A percentile compares a stretch with the other conserved stretches of the same genome.
These are phyloP conservation scores for Spathaspora sp. DNA, from an alignment of 805 yeast species.

Conservation along the genomic window DNA sequence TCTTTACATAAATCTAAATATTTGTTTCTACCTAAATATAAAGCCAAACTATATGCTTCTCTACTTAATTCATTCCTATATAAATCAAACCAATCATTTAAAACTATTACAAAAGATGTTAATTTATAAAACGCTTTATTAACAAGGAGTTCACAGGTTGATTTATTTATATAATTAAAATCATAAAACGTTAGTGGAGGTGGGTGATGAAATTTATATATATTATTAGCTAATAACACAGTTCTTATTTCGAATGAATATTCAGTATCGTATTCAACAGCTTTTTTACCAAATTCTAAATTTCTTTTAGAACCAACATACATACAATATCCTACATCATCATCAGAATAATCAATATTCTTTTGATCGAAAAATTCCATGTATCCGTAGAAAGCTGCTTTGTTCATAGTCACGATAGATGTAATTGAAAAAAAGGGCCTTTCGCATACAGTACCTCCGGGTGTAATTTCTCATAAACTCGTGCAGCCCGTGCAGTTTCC, in stretches of 20 bases:
- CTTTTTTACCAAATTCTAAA: neutral
- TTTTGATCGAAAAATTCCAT: neutral
- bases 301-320: neutral
- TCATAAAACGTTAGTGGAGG: neutral
- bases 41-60: neutral
- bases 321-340: neutral
- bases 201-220: neutral
- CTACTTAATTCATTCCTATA: neutral
- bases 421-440: too few relatives aligned
- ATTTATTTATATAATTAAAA: too few relatives aligned
- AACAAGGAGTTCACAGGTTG: neutral
- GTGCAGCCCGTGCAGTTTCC: too few relatives aligned
- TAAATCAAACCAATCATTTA: neutral
- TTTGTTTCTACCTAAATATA: neutral
- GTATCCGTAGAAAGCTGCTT: neutral
- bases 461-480: too few relatives aligned
- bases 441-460: too few relatives aligned
- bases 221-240: neutral
- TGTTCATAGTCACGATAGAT: neutral
- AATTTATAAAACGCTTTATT: neutral
- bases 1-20: neutral
- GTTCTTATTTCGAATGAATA: neutral
- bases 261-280: neutral
- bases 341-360: neutral
- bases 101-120: neutral